Percentiles rank a stretch among this genome's conserved stretches.
phyloP scores from a whole-genome alignment of 2,329 filamentous ascomycete genomes.

The Talaromyces sp. region DNA sequence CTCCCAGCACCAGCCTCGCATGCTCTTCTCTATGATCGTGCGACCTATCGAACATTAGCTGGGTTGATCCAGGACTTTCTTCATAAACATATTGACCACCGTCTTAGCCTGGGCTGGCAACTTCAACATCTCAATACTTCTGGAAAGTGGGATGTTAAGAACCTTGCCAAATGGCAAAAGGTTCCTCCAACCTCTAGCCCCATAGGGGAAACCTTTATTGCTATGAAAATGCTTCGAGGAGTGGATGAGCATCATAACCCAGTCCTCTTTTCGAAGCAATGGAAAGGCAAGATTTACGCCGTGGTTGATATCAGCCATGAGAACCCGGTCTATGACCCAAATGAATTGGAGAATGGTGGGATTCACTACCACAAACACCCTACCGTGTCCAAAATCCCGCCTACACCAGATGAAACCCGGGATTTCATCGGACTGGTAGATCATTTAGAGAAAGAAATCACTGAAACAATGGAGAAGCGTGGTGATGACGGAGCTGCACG shows the following conservation, averaged over 20 bases:
- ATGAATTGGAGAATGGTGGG: conserved; percentile 59
- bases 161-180: conserved; percentile 83
- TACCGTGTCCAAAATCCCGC: conserved; percentile 87
- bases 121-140: conserved; percentile 80
- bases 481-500: conserved; percentile 24
- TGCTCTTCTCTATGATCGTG: conserved; percentile 74
- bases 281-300: conserved; percentile 63
- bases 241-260: conserved; percentile 81
- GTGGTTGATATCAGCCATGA: conserved; percentile 91
- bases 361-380: conserved; percentile 80
- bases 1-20: conserved; percentile 76
- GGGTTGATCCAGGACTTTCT: conserved; percentile 82
- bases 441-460: conserved; percentile 54
- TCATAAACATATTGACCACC: conserved; percentile 65
- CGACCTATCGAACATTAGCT: conserved; percentile 68
- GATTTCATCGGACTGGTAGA: conserved; percentile 58
- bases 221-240: conserved; percentile 89
- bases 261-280: conserved; percentile 61
- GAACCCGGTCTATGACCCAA: conserved; percentile 80
- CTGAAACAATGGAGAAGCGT: conserved; percentile 17
- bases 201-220: conserved; percentile 75
- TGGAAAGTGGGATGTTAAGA: conserved; percentile 98
- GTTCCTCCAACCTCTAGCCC: conserved; percentile 71
- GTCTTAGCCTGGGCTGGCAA: conserved; percentile 84
- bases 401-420: conserved; percentile 56